Percentiles rank a stretch among this genome's conserved stretches.
Evolutionary conservation across 176 grass and related monocot species (phyloP).

Genomic region (Avena atlantica): DNA sequence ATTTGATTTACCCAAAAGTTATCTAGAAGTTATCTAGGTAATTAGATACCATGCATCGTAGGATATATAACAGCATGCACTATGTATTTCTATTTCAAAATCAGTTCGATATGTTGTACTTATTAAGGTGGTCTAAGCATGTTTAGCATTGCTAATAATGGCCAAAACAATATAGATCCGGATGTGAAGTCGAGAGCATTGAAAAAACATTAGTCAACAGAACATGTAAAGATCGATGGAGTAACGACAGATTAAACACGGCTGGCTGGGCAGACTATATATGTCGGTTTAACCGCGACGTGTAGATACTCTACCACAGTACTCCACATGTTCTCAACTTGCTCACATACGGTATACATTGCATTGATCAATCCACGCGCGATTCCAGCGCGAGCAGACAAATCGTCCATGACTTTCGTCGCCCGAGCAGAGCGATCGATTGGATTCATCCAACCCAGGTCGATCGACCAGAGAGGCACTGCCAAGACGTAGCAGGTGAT

Average conservation of each 20-base stretch:
- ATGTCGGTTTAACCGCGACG: slow-evolving; percentile 37
- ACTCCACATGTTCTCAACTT: not conserved
- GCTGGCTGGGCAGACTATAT: not conserved
- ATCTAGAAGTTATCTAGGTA: too few relatives aligned
- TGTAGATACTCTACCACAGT: not conserved
- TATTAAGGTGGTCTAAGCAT: not conserved
- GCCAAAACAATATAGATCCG: not conserved
- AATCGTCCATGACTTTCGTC: not conserved
- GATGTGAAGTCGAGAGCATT: not conserved
- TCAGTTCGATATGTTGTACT: too few relatives aligned
- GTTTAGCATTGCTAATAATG: not conserved
- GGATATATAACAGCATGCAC: too few relatives aligned
- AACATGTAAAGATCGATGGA: not conserved
- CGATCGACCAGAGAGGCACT: not conserved
- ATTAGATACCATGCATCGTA: too few relatives aligned
- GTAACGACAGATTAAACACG: not conserved
- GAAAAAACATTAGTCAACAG: not conserved
- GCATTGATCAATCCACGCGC: not conserved
- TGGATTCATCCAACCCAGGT: not conserved
- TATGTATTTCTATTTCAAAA: too few relatives aligned
- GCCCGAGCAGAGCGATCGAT: not conserved
- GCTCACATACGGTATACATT: not conserved
- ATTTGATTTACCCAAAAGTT: too few relatives aligned
- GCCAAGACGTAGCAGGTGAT: not conserved
- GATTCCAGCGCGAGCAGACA: slow-evolving; percentile 22